phyloP scores from a whole-genome alignment of 257 asterid species.

The Solanum etuberosum region DNA sequence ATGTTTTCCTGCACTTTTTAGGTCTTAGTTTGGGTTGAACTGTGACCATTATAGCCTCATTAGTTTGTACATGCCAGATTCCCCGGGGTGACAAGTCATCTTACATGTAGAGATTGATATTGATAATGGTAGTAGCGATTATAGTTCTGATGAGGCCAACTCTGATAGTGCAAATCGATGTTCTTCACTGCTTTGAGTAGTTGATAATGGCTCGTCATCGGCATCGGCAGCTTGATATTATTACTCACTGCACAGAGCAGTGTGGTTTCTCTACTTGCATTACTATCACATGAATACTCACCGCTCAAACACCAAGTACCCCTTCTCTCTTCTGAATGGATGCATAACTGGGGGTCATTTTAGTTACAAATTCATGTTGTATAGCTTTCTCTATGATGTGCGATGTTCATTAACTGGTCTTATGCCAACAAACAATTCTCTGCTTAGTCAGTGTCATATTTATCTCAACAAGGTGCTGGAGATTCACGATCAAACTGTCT shows the following conservation, averaged over 20 bases:
- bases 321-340: background rate
- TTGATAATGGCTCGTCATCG: conserved; percentile 66
- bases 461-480: background rate
- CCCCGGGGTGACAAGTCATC: background rate
- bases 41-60: background rate
- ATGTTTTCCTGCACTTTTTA: background rate
- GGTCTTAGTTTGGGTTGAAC: background rate
- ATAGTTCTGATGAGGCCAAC: conserved; percentile 59
- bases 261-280: background rate
- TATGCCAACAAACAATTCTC: background rate
- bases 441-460: background rate
- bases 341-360: background rate
- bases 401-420: background rate
- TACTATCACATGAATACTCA: background rate
- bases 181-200: background rate
- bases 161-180: conserved; percentile 63
- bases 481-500: background rate
- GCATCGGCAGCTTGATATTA: conserved; percentile 73
- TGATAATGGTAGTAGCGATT: conserved; percentile 62
- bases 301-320: conserved; percentile 6
- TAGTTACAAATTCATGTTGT: background rate
- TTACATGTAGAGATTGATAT: conserved; percentile 70
- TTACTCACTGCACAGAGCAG: conserved; percentile 4
- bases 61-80: background rate
- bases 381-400: background rate